These are phyloP conservation scores for Mycena leptocephala DNA, from an alignment of 768 basidiomycete species.

Conservation along the genomic window DNA sequence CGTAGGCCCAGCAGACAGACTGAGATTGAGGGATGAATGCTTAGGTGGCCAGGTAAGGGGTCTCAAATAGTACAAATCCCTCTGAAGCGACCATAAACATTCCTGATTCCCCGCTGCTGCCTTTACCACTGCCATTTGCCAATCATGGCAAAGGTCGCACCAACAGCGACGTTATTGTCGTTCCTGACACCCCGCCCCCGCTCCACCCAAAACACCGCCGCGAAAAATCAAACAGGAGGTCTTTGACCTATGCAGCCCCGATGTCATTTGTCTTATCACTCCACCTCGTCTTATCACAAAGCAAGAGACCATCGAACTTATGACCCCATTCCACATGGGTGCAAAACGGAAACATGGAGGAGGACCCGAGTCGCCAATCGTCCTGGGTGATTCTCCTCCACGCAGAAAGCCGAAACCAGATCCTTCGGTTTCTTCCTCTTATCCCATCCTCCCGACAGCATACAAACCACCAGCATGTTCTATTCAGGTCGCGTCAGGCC, in stretches of 20 bases:
- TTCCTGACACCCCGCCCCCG: not conserved
- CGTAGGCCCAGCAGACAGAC: too few species aligned
- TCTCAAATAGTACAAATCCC: too few species aligned
- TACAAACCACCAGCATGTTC: not conserved
- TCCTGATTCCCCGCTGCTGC: not conserved
- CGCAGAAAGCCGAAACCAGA: not conserved
- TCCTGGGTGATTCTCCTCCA: not conserved
- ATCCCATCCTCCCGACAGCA: not conserved
- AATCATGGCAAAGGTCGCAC: too few species aligned
- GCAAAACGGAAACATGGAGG: not conserved
- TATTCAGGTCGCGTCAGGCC: not conserved
- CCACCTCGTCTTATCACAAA: conserved; percentile 1
- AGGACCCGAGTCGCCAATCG: too few species aligned
- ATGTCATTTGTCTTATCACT: not conserved
- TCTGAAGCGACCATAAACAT: too few species aligned
- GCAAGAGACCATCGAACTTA: not conserved
- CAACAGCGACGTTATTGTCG: not conserved
- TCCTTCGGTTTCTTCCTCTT: not conserved
- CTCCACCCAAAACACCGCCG: not conserved
- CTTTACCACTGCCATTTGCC: not conserved
- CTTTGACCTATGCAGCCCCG: not conserved
- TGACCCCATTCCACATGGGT: not conserved
- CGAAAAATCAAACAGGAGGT: not conserved
- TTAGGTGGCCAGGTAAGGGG: too few species aligned
- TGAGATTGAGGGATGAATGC: too few species aligned